Evolutionary conservation across 257 asterid species (phyloP), one percentile per base, ranked within the genome.

Genomic region (Jasminum sambac): DNA sequence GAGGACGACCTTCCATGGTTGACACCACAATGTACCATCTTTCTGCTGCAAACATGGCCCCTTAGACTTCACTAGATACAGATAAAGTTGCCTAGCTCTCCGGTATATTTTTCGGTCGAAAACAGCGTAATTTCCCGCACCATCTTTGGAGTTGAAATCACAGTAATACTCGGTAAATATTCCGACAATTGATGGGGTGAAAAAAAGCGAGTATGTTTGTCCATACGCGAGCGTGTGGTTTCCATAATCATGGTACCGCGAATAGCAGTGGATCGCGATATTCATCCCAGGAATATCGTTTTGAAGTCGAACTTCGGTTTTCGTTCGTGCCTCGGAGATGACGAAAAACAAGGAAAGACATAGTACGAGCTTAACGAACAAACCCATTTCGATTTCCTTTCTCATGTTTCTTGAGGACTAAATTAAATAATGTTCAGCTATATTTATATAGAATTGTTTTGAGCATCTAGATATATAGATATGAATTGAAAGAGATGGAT

Each of bases 61-160:
- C 2, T 0, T 10, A 39, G 43, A 5, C 43, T 8, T 39, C 2
- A 39, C 11, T 39, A 10, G 7, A 8, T 10, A 39, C 1, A 39
- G 11, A 39, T 10, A 39, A 39, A 6, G 11, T 39, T 0, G 2
- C 11, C 43, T 10, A 39, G 11, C 8, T 39, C 43, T 39, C 0
- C 2, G 11, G 2, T 5, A 8, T 39, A 39, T 39, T 24, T 42
- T 40, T 1, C 1, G 1, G 40, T 25, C 11, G 14, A 12, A 67
- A 26, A 67, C 71, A 11, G 30, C 71, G 40, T 67, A 67, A 0
- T 44, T 14, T 9, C 71, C 63, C 16, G 44, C 26, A 25, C 62
- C 71, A 30, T 67, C 26, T 9, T 13, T 24, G 12, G 71, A 44
- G 10, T 1, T 14, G 62, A 67, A 44, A 14, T 14, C 16, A 9